Base-by-base conservation (phyloP, 441 rosid genomes). In the Raphanus hybrid region DNA sequence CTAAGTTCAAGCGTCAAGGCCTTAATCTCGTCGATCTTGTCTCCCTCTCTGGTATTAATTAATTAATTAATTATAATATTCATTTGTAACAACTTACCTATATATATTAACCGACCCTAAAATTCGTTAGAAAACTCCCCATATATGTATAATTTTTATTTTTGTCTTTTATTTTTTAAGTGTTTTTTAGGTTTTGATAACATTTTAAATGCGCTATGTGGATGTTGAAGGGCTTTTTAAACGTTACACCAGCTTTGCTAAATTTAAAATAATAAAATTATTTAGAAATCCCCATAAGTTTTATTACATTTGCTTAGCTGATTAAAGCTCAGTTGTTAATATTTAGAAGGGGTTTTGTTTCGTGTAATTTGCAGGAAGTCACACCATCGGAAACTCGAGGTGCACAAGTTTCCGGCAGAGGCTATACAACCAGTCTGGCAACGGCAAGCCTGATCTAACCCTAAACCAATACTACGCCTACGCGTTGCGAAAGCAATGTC, bases 391-490 rank as follows among this genome's bases (percentile, higher is more conserved):
- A 68, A 79, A 88, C 77, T 67, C 98, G 23, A 78, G 94, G 75
- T 91, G 98, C 90, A 86, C 88, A 41, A 85, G 85, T 84, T 91
- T 93, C 85, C 76, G 94, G 80, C 96, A 91, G 88, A 91, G 97
- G 18, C 74, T 87, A 29, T 85, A 82, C 85, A 85, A 87, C 75
- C 85, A 82, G 70, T 75, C 55, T 4, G 85, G 87, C 54, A 87
- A 82, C 12, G 87, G 86, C 63, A 69, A 71, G 27, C 85, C 86
- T 0, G 90, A 85, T 74, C 76, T 84, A 3, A 79, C 85, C 6
- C 63, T 87, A 5, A 75, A 76, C 77, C 10, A 84, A 50, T 64
- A 85, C 14, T 85, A 82, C 71, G 60, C 80, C 27, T n/a, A 75
- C 1, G 77, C 67, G 6, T 82, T 87, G 9, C 86, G 59, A 9